Evolutionary conservation across 202 grass and related monocot species (phyloP).

Genomic region (Setaria viridis): DNA sequence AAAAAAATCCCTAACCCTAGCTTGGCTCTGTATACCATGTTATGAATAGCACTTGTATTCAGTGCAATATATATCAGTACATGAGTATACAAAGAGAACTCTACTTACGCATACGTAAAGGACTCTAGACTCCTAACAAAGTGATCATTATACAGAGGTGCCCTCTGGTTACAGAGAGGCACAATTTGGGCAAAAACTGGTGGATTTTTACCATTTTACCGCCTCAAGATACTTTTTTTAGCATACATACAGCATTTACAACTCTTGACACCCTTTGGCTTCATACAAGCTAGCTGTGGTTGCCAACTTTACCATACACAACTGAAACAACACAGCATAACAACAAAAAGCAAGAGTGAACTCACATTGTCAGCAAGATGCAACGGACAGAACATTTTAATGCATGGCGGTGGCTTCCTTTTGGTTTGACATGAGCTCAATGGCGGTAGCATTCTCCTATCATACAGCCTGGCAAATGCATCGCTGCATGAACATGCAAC

Average conservation of each 20-base stretch:
- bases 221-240: not conserved
- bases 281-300: not conserved
- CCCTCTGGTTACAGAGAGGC: not conserved
- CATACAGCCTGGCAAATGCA: conserved; percentile 85
- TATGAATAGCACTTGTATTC: no score
- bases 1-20: no score
- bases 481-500: conserved; percentile 62
- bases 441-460: conserved; percentile 93
- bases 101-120: no score
- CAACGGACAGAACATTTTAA: conserved; percentile 88
- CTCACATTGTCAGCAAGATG: conserved; percentile 89
- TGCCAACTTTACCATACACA: conserved; percentile 19
- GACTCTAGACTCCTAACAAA: no score
- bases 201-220: not conserved
- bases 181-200: not conserved
- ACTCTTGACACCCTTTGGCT: not conserved
- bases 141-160: no score
- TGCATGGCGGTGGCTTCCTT: conserved; percentile 72
- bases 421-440: conserved; percentile 77
- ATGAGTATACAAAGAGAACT: no score
- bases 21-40: no score
- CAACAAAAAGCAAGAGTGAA: conserved; percentile 42
- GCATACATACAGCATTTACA: not conserved
- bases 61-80: no score
- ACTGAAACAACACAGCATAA: conserved; percentile 36